phyloP scores from a whole-genome alignment of 2,329 filamentous ascomycete species.

The Aphanoascus verrucosus region DNA sequence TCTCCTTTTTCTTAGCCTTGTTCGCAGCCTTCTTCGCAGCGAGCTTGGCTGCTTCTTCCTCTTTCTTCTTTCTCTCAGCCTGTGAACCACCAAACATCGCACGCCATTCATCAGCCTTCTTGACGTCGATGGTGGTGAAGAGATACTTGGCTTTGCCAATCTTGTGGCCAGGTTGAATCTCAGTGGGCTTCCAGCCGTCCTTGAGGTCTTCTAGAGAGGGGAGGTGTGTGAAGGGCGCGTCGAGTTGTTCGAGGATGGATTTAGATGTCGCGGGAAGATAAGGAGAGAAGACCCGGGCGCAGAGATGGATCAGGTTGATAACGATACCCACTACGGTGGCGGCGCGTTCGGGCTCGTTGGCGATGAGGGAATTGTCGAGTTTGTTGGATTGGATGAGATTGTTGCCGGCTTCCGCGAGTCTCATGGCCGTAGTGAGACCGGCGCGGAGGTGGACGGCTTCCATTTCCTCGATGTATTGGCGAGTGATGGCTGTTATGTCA shows the following conservation, averaged over 20 bases:
- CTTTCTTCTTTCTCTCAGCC: constrained; percentile 57
- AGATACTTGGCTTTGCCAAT: constrained; percentile 71
- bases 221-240: constrained; percentile 48
- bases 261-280: constrained; percentile 74
- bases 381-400: constrained; percentile 49
- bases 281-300: constrained; percentile 66
- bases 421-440: constrained; percentile 45
- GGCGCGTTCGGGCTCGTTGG: constrained; percentile 48
- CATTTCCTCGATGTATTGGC: constrained; percentile 47
- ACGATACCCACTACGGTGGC: constrained; percentile 63
- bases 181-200: constrained; percentile 51
- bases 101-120: constrained; percentile 76
- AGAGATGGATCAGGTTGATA: constrained; percentile 70
- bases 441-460: constrained; percentile 51
- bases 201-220: constrained; percentile 41
- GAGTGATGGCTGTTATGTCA: constrained; percentile 44
- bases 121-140: constrained; percentile 70
- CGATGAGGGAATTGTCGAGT: constrained; percentile 52
- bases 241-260: constrained; percentile 68
- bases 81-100: constrained; percentile 60
- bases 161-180: constrained; percentile 61
- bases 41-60: constrained; percentile 50
- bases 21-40: constrained; percentile 31
- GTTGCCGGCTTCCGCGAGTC: constrained; percentile 50
- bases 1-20: constrained; percentile 28